Percentiles rank a stretch among this genome's conserved stretches.
Evolutionary conservation across 2,329 filamentous ascomycete genomes (phyloP).

Genomic region (Zymoseptoria tritici): DNA sequence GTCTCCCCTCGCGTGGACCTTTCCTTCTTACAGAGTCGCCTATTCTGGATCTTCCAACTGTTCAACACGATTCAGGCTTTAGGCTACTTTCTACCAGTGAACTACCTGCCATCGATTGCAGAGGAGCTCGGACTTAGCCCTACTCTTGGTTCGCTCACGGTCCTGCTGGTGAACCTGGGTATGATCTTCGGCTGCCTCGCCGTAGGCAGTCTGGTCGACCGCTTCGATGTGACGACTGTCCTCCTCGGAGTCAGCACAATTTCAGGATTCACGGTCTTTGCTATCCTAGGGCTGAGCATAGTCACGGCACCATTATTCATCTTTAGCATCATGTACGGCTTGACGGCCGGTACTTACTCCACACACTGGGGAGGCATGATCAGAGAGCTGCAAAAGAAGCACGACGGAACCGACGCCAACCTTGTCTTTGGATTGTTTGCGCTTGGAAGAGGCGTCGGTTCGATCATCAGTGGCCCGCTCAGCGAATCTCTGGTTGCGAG

Average conservation of each 20-base stretch:
- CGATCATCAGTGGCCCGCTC: slow-evolving; percentile 45
- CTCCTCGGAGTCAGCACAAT: slow-evolving; percentile 32
- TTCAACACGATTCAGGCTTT: slow-evolving; percentile 36
- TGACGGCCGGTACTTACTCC: slow-evolving; percentile 35
- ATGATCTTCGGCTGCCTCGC: slow-evolving; percentile 32
- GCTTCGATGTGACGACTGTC: slow-evolving; percentile 34
- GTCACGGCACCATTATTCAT: slow-evolving; percentile 34
- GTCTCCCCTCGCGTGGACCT: slow-evolving; percentile 29
- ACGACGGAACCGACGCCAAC: slow-evolving; percentile 34
- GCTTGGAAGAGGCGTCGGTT: slow-evolving; percentile 45
- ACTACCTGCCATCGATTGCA: slow-evolving; percentile 38
- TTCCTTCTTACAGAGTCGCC: slow-evolving; percentile 28
- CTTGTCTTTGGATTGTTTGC: slow-evolving; percentile 44
- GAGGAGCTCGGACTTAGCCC: slow-evolving; percentile 30
- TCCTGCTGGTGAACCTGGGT: slow-evolving; percentile 35
- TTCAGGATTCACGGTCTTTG: slow-evolving; percentile 32
- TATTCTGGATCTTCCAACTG: slow-evolving; percentile 39
- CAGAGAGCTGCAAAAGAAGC: slow-evolving; percentile 13
- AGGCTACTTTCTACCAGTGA: slow-evolving; percentile 38
- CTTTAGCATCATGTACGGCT: slow-evolving; percentile 38
- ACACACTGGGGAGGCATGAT: slow-evolving; percentile 29
- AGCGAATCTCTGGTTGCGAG: slow-evolving; percentile 38
- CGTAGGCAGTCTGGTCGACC: slow-evolving; percentile 35
- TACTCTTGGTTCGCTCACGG: slow-evolving; percentile 31
- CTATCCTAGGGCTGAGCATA: slow-evolving; percentile 42